These are phyloP conservation scores for Petunia axillaris DNA, from an alignment of 257 asterid species.

Conservation along the genomic window DNA sequence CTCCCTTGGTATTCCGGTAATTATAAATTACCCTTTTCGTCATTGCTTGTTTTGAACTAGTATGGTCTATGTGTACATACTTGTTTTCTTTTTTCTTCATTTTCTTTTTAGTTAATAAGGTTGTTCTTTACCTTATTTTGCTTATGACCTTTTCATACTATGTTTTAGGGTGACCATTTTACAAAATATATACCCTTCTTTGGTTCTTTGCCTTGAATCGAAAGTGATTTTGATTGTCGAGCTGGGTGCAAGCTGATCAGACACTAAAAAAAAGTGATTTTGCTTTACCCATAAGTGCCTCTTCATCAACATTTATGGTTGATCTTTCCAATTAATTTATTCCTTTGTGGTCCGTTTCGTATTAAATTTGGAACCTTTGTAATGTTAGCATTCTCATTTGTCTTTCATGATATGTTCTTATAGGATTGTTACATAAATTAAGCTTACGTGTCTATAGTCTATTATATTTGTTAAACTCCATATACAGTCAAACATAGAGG, in stretches of 20 bases:
- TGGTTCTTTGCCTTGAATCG: not conserved
- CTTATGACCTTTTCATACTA: not conserved
- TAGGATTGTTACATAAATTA: not conserved
- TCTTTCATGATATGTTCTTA: not conserved
- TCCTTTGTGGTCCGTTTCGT: not conserved
- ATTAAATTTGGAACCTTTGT: not conserved
- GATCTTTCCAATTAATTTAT: not conserved
- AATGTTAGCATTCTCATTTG: not conserved
- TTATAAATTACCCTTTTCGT: not conserved
- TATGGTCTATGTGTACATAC: no score
- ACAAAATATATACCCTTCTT: not conserved
- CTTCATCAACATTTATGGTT: not conserved
- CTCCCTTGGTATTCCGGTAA: constrained; percentile 72
- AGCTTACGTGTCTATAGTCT: not conserved
- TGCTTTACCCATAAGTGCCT: not conserved
- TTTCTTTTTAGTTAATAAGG: no score
- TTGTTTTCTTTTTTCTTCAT: no score
- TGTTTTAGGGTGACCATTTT: not conserved
- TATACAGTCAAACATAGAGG: not conserved
- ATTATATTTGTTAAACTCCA: not conserved
- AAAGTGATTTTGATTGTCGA: no score
- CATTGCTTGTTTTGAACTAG: no score
- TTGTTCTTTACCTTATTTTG: not conserved
- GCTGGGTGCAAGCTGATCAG: no score
- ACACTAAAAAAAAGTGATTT: not conserved